phyloP scores from a whole-genome alignment of 2,329 filamentous ascomycete genomes.

The Fusarium sororula region DNA sequence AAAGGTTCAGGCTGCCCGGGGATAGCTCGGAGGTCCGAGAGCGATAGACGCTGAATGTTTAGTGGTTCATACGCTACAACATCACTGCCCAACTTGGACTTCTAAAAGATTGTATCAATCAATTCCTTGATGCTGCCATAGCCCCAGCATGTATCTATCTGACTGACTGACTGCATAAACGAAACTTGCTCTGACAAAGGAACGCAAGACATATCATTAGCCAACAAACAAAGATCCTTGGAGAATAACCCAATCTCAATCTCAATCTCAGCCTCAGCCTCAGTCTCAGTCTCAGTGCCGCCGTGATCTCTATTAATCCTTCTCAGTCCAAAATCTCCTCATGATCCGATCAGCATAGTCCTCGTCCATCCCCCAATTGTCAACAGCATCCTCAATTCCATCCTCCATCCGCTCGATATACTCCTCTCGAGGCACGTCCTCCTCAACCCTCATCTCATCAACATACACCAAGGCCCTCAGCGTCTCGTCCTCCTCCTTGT shows the following conservation, averaged over 20 bases:
- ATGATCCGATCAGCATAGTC: slow-evolving; percentile 64
- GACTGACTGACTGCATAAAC: not conserved
- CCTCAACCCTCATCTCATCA: slow-evolving; percentile 53
- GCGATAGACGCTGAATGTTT: not conserved
- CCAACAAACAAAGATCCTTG: not conserved
- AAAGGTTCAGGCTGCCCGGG: not conserved
- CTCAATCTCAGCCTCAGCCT: no score
- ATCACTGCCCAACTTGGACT: not conserved
- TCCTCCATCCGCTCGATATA: slow-evolving; percentile 72
- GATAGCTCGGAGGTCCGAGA: slow-evolving; percentile 18
- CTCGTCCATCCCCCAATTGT: slow-evolving; percentile 61
- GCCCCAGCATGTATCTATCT: not conserved
- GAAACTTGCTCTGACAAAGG: not conserved
- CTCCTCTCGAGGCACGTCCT: slow-evolving; percentile 60
- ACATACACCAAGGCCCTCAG: slow-evolving; percentile 67
- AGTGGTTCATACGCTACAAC: slow-evolving; percentile 15
- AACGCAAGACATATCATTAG: not conserved
- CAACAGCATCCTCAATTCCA: slow-evolving; percentile 67
- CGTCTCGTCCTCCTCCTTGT: slow-evolving; percentile 35
- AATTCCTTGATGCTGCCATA: not conserved
- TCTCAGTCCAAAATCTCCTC: slow-evolving; percentile 54
- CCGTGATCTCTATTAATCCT: not conserved
- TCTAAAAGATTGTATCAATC: not conserved
- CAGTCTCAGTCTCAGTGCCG: not conserved
- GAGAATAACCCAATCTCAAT: not conserved